Evolutionary conservation across 2,329 filamentous ascomycete genomes (phyloP).

Genomic region (Trichoderma aggressivum): DNA sequence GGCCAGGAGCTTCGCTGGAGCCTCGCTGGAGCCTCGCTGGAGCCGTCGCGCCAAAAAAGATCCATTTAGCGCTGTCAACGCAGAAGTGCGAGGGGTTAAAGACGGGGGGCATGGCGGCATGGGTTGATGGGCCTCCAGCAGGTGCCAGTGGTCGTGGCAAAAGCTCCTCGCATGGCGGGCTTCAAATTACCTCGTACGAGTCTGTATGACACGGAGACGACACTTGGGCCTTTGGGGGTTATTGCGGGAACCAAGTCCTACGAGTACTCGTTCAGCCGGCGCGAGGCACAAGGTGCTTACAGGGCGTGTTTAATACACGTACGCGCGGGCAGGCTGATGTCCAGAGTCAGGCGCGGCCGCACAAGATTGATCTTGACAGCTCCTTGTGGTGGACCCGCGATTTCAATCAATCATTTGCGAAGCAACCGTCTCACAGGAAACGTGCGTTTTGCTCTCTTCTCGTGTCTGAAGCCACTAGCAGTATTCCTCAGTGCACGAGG

Average conservation of each 20-base stretch:
- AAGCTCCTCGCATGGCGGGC: conserved; percentile 3
- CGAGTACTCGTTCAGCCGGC: neutral
- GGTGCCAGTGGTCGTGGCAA: neutral
- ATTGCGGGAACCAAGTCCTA: neutral
- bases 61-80: conserved; percentile 16
- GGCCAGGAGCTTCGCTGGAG: conserved; percentile 11
- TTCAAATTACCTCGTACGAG: conserved; percentile 16
- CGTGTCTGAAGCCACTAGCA: conserved; percentile 10
- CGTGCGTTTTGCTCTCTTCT: conserved; percentile 8
- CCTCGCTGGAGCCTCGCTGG: conserved; percentile 12
- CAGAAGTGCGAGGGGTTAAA: neutral
- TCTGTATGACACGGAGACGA: neutral
- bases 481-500: conserved; percentile 4
- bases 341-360: conserved; percentile 10
- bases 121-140: no score
- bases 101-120: neutral
- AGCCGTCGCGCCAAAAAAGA: conserved; percentile 13
- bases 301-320: neutral
- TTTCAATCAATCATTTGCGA: neutral
- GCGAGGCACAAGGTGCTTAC: conserved; percentile 11
- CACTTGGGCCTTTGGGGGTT: neutral
- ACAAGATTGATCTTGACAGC: conserved; percentile 21
- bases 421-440: conserved; percentile 8
- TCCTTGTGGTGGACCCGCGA: conserved; percentile 16
- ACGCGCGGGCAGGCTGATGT: neutral